phyloP scores from a whole-genome alignment of 2,329 filamentous ascomycete genomes.

The Colletotrichum sp. region DNA sequence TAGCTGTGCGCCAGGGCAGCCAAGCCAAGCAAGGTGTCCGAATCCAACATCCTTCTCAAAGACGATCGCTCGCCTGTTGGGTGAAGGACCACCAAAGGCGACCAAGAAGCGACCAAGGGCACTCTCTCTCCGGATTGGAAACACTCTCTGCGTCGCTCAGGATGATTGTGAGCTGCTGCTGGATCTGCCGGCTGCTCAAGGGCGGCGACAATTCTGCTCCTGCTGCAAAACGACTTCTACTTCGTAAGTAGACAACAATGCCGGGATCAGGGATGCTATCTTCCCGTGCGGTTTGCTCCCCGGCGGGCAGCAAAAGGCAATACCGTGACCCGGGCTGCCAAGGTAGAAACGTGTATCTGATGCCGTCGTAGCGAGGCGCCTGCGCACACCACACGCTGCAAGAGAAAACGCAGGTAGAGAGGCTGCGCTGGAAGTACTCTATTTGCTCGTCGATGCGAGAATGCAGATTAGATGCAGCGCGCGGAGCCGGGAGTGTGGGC shows the following conservation, averaged over 20 bases:
- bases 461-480: slow-evolving; percentile 11
- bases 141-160: neutral
- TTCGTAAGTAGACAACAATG: neutral
- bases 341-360: neutral
- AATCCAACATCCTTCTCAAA: neutral
- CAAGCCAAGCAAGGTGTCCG: neutral
- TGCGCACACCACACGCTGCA: neutral
- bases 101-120: neutral
- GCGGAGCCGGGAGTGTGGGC: slow-evolving; percentile 16
- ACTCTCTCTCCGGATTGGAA: neutral
- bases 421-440: neutral
- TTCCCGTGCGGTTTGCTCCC: neutral
- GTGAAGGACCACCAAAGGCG: neutral
- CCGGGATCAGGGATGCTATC: neutral
- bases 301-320: neutral
- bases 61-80: neutral
- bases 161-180: neutral
- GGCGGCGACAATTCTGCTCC: neutral
- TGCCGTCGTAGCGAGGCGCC: neutral
- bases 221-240: neutral
- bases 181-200: neutral
- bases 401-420: neutral
- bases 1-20: neutral
- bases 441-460: slow-evolving; percentile 3
- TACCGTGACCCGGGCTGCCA: neutral